phyloP scores from a whole-genome alignment of 2,329 filamentous ascomycete species.

The Zopfia rhizophila region DNA sequence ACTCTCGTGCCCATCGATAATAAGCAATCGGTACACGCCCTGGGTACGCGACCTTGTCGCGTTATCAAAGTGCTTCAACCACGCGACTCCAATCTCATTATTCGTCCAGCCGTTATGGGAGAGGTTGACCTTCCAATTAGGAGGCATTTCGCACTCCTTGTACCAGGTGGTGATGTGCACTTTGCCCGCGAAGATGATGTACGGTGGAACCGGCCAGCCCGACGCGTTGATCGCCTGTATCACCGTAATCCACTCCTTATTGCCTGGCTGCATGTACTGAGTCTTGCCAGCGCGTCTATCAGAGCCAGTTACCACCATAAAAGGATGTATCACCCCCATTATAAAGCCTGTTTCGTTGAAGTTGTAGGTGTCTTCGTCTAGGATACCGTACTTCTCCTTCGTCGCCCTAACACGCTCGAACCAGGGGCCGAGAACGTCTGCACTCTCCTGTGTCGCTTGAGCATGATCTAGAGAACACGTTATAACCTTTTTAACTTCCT shows the following conservation, averaged over 20 bases:
- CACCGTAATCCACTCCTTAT: conserved; percentile 17
- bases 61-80: no score
- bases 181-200: conserved; percentile 3
- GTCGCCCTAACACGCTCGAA: conserved; percentile 11
- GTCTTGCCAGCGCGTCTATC: no score
- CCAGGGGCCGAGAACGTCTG: conserved; percentile 1
- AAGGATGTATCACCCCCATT: conserved; percentile 8
- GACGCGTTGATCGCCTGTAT: conserved; percentile 1
- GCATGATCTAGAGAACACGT: no score
- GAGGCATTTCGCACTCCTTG: no score
- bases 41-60: no score
- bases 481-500: no score
- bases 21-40: no score
- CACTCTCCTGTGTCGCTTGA: neutral
- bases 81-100: no score
- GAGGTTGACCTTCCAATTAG: no score
- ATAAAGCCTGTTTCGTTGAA: conserved; percentile 18
- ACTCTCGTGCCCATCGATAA: no score
- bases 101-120: no score
- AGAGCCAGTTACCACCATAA: conserved; percentile 9
- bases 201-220: conserved; percentile 3
- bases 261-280: conserved; percentile 15
- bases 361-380: conserved; percentile 13
- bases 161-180: neutral
- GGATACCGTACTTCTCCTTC: conserved; percentile 4